Evolutionary conservation across 345 rosid species (phyloP).

Genomic region (Psidium guajava): DNA sequence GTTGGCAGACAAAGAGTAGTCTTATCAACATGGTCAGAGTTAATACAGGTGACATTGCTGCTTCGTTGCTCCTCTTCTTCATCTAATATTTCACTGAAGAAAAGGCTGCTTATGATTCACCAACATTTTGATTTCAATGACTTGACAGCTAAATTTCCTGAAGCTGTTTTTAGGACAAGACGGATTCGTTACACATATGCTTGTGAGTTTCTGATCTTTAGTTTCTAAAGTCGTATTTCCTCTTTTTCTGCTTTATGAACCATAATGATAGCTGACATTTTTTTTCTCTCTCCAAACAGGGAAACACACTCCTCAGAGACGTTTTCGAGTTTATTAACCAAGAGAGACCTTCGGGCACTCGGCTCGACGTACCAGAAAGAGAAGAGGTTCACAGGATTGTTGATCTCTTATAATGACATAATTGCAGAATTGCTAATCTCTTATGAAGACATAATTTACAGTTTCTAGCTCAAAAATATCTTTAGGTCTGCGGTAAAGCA

Average conservation of each 20-base stretch:
- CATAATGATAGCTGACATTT: neutral
- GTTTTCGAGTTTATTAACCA: neutral
- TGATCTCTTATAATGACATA: neutral
- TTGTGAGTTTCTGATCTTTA: neutral
- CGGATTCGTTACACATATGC: slow-evolving; percentile 3
- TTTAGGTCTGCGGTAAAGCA: neutral
- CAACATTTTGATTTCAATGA: neutral
- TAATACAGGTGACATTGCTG: neutral
- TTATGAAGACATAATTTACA: neutral
- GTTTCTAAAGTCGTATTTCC: neutral
- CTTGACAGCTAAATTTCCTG: slow-evolving; percentile 3
- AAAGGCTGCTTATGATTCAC: neutral
- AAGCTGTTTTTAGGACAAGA: neutral
- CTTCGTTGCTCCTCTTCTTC: neutral
- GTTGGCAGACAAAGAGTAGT: neutral
- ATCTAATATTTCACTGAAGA: neutral
- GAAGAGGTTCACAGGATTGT: slow-evolving; percentile 1
- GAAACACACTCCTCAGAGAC: slow-evolving; percentile 1
- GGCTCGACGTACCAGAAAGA: neutral
- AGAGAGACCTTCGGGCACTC: neutral
- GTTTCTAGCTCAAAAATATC: neutral
- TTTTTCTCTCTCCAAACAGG: neutral
- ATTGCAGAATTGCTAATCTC: neutral
- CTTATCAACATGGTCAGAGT: slow-evolving; percentile 1
- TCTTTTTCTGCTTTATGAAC: neutral